Conservation (phyloP, 2,329 filamentous ascomycete genomes). For the Nigrospora oryzae region DNA sequence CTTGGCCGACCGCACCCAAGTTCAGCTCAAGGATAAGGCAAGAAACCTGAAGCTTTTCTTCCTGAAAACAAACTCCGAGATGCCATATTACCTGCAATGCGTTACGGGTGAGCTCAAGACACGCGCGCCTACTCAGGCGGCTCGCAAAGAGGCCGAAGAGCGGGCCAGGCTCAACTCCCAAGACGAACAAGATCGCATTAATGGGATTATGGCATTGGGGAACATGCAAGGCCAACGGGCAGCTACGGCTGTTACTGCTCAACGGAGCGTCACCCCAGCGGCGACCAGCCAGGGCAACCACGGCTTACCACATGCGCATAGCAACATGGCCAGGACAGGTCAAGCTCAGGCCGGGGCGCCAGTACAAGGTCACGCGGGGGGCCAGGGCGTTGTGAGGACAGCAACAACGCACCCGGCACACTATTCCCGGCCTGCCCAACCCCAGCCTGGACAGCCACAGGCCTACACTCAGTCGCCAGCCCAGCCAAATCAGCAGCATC, state of each 20-base stretch:
- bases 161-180: slow-evolving; percentile 48
- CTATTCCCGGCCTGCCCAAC: slow-evolving; percentile 1
- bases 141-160: slow-evolving; percentile 59
- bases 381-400: slow-evolving; percentile 6
- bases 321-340: background rate
- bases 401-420: background rate
- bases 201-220: slow-evolving; percentile 50
- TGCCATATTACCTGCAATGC: slow-evolving; percentile 78
- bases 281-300: background rate
- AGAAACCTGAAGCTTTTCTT: slow-evolving; percentile 87
- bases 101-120: slow-evolving; percentile 89
- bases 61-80: slow-evolving; percentile 82
- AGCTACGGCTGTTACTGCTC: slow-evolving; percentile 8
- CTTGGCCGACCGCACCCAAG: slow-evolving; percentile 80
- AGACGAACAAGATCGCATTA: slow-evolving; percentile 51
- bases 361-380: slow-evolving; percentile 6
- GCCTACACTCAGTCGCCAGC: slow-evolving; percentile 12
- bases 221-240: slow-evolving; percentile 29
- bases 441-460: background rate
- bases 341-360: background rate
- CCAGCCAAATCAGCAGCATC: slow-evolving; percentile 11
- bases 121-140: slow-evolving; percentile 66
- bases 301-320: background rate
- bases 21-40: slow-evolving; percentile 88
- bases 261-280: slow-evolving; percentile 10